Evolutionary conservation across 345 rosid species (phyloP), one percentile per base, ranked within the genome.

Genomic region (Citrus hindsii): DNA sequence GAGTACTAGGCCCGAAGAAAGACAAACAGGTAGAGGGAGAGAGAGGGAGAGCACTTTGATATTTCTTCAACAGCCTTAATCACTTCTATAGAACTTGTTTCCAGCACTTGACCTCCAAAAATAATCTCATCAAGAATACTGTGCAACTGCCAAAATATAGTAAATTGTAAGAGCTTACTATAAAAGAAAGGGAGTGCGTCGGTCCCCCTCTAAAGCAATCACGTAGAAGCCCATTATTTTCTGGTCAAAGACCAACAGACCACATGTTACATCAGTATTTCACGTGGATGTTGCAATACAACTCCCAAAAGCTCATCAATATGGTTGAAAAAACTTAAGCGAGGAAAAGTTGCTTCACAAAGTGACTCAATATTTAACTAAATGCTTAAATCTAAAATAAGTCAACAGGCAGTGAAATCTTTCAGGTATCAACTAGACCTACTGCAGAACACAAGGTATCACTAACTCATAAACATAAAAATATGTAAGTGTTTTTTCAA

Each of bases 91-190:
- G 97, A 92, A 82, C 89, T 94, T 82, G 98, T 94, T 86, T 96
- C 99, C 42, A 94, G 84, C 78, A 94, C 98, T 71, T 96, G 98
- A 51, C 98, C 99, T 82, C 98, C 98, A 81, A 90, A 92, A 68
- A 96, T 80, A 46, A 94, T 96, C 89, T 91, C 97, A 79, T 94
- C 97, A 69, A 94, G 69, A 48, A 96, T 85, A 25, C 92, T 80
- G 64, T 96, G 98, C 85, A 96, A 83, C 99, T 96, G 91, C 75
- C 78, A 69, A 38, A 40, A 22, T 9, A 21, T 6, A 28, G 66
- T 27, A 37, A 59, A 22, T 73, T 25, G 59, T 13, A 74, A 74
- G 69, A 27, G 30, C 69, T 74, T 38, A 6, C 6, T 62, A 66
- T 66, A 9, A 66, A 66, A 18, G 27, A 71, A 71, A 71, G 22